A percentile compares a stretch with the other conserved stretches of the same genome.
These are phyloP conservation scores for Schizosaccharomyces osmophilus DNA, from an alignment of 805 yeast genomes.

Conservation along the genomic window DNA sequence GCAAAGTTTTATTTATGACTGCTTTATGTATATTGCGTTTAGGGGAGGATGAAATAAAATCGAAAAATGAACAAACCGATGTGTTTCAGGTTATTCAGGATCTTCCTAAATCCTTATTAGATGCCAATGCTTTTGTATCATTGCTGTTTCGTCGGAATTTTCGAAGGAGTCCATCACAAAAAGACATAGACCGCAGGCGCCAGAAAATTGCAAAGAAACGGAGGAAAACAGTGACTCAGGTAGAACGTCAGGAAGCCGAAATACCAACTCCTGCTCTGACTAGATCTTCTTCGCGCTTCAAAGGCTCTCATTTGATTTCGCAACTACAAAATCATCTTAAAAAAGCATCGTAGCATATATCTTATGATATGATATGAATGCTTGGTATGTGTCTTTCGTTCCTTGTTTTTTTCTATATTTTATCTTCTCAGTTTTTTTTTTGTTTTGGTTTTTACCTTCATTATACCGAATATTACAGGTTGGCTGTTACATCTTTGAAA, in stretches of 20 bases:
- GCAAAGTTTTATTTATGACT: conserved; percentile 61
- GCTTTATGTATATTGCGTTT: conserved; percentile 58
- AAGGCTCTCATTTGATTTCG: not conserved
- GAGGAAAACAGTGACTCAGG: not conserved
- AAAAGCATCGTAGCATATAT: not conserved
- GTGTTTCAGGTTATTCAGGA: conserved; percentile 70
- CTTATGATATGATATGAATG: not conserved
- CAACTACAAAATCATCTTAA: not conserved
- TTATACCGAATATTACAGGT: too few species aligned
- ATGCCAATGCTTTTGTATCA: conserved; percentile 47
- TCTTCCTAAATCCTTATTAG: conserved; percentile 43
- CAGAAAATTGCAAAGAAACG: not conserved
- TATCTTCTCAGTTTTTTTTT: too few species aligned
- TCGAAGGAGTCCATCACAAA: not conserved
- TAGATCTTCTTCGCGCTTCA: not conserved
- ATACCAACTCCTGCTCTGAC: too few species aligned
- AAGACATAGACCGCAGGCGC: not conserved
- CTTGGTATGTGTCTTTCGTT: conserved; percentile 1
- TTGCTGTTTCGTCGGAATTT: conserved; percentile 38
- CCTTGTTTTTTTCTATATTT: not conserved
- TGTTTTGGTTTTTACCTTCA: too few species aligned
- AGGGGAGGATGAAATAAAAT: conserved; percentile 38
- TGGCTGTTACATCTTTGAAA: too few species aligned
- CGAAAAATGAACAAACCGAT: conserved; percentile 25
- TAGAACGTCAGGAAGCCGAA: not conserved